Evolutionary conservation across 2,329 filamentous ascomycete species (phyloP).

Genomic region (Zymoseptoria ardabiliae): DNA sequence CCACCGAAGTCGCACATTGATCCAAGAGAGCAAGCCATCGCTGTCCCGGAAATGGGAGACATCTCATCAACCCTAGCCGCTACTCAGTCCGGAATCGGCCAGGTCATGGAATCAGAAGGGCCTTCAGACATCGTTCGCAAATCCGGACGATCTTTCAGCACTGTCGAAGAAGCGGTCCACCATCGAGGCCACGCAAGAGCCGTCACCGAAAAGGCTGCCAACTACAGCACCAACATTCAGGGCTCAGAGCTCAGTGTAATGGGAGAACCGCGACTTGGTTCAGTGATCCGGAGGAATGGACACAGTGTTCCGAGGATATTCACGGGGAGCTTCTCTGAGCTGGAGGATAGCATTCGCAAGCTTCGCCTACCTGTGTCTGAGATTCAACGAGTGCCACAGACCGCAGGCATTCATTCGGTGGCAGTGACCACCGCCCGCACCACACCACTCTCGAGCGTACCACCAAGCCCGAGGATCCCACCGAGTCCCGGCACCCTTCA

Average conservation of each 20-base stretch:
- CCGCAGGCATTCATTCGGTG: conserved; percentile 2
- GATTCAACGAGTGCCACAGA: conserved; percentile 5
- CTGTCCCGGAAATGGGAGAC: neutral
- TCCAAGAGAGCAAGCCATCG: neutral
- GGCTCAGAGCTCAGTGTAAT: neutral
- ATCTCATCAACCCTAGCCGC: neutral
- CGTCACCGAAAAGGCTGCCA: conserved; percentile 8
- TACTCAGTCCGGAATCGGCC: too few species aligned
- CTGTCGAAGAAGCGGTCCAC: conserved; percentile 14
- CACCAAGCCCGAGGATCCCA: conserved; percentile 6
- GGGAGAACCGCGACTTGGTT: conserved; percentile 5
- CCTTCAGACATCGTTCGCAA: neutral
- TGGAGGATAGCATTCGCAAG: conserved; percentile 14
- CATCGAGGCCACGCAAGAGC: conserved; percentile 11
- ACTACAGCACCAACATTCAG: conserved; percentile 8
- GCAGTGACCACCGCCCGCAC: conserved; percentile 2
- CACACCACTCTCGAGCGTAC: conserved; percentile 2
- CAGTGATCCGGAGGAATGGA: conserved; percentile 6
- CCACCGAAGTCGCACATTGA: neutral
- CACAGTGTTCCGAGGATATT: conserved; percentile 19
- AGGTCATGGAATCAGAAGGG: neutral
- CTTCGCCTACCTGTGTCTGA: conserved; percentile 10
- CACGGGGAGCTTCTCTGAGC: conserved; percentile 20
- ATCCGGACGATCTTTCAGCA: conserved; percentile 13
- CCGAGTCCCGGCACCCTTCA: conserved; percentile 15